phyloP scores from a whole-genome alignment of 2,329 filamentous ascomycete genomes.

The Pseudovirgaria hyperparasitica region DNA sequence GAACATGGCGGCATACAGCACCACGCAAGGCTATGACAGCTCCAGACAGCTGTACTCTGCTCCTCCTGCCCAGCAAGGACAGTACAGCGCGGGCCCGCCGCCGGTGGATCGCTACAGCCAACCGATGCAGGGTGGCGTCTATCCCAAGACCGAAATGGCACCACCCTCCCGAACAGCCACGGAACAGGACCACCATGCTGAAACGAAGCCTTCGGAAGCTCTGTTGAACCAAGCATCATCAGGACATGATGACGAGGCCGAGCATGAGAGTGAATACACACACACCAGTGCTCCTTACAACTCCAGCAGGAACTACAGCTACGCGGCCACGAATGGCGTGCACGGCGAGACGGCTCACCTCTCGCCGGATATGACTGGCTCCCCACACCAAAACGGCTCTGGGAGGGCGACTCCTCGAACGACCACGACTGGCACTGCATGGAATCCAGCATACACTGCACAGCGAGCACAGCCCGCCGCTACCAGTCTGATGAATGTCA shows the following conservation, averaged over 20 bases:
- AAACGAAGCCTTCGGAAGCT: slow-evolving; percentile 50
- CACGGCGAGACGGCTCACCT: slow-evolving; percentile 64
- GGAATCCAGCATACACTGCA: slow-evolving; percentile 63
- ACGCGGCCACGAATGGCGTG: slow-evolving; percentile 55
- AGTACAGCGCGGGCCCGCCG: slow-evolving; percentile 53
- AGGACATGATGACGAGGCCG: slow-evolving; percentile 52
- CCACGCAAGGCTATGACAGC: slow-evolving; percentile 59
- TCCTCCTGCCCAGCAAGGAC: slow-evolving; percentile 50
- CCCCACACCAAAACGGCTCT: slow-evolving; percentile 69
- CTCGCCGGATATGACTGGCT: slow-evolving; percentile 70
- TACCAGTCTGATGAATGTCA: slow-evolving; percentile 79
- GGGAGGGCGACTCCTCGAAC: slow-evolving; percentile 80
- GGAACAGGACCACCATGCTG: slow-evolving; percentile 49
- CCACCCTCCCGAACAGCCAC: slow-evolving; percentile 55
- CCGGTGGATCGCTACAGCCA: slow-evolving; percentile 53
- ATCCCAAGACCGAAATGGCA: slow-evolving; percentile 80
- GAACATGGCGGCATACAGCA: slow-evolving; percentile 69
- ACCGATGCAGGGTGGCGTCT: slow-evolving; percentile 41
- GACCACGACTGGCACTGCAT: slow-evolving; percentile 58
- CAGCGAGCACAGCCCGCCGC: slow-evolving; percentile 56
- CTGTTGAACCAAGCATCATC: slow-evolving; percentile 34
- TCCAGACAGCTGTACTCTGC: slow-evolving; percentile 69
- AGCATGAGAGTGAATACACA: slow-evolving; percentile 74
- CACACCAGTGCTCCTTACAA: slow-evolving; percentile 64
- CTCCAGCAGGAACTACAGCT: slow-evolving; percentile 64